phyloP scores from a whole-genome alignment of 495 filamentous ascomycete genomes.

The Trichoderma gamsii region DNA sequence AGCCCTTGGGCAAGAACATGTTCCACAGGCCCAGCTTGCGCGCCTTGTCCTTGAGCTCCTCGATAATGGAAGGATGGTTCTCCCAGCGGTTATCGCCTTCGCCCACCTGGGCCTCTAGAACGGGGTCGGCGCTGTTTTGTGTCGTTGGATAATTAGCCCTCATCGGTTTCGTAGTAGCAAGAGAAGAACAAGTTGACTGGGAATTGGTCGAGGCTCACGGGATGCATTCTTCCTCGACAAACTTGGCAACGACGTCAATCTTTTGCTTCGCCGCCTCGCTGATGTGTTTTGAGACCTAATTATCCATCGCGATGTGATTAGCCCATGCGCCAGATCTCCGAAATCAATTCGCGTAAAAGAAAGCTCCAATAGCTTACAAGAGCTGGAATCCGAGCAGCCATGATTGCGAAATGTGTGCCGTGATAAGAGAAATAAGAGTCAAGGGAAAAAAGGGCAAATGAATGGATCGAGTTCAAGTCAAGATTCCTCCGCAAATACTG shows the following conservation, averaged over 20 bases:
- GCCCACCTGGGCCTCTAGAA: constrained; percentile 74
- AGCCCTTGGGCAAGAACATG: constrained; percentile 90
- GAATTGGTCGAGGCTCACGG: constrained; percentile 42
- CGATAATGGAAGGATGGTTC: constrained; percentile 71
- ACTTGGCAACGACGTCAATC: constrained; percentile 70
- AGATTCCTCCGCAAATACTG: neutral
- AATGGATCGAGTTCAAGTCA: neutral
- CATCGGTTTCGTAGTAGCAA: neutral
- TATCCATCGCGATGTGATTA: constrained; percentile 24
- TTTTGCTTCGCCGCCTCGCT: constrained; percentile 75
- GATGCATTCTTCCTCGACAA: constrained; percentile 95
- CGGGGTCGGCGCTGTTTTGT: constrained; percentile 54
- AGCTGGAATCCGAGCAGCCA: constrained; percentile 62
- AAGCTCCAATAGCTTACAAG: constrained; percentile 45
- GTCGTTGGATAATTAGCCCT: neutral
- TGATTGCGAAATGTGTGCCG: constrained; percentile 25
- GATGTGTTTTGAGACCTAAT: constrained; percentile 51
- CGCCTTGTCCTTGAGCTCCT: constrained; percentile 81
- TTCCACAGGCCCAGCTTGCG: constrained; percentile 90
- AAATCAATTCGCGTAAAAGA: constrained; percentile 9
- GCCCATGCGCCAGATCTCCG: neutral
- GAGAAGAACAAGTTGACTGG: constrained; percentile 23
- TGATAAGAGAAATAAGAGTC: neutral
- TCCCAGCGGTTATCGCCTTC: constrained; percentile 67
- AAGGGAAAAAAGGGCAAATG: neutral